Evolutionary conservation across 345 rosid species (phyloP).

Genomic region (Brassica juncea): DNA sequence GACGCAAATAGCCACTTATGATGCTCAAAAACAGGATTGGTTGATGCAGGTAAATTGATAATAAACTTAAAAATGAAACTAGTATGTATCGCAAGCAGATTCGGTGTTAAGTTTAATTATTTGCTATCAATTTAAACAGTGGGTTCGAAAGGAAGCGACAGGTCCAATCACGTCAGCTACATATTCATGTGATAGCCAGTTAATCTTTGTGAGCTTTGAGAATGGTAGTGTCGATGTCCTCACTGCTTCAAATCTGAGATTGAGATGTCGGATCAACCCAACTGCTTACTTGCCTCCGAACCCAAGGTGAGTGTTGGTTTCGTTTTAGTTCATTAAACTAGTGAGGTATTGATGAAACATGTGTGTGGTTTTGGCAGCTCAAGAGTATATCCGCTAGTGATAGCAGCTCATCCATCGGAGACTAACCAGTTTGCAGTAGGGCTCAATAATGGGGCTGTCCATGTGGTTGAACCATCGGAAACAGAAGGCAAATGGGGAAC

Average conservation of each 20-base stretch:
- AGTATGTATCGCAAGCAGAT: neutral
- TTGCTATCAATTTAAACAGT: slow-evolving; percentile 43
- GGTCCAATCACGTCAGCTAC: slow-evolving; percentile 81
- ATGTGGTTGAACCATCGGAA: slow-evolving; percentile 70
- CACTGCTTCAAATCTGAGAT: slow-evolving; percentile 61
- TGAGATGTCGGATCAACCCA: slow-evolving; percentile 80
- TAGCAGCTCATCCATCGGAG: slow-evolving; percentile 73
- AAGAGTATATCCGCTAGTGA: slow-evolving; percentile 73
- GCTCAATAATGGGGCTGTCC: slow-evolving; percentile 67
- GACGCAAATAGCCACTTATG: slow-evolving; percentile 73
- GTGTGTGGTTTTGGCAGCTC: slow-evolving; percentile 47
- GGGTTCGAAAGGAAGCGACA: slow-evolving; percentile 61
- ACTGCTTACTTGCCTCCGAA: slow-evolving; percentile 67
- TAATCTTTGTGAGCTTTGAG: slow-evolving; percentile 74
- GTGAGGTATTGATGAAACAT: neutral
- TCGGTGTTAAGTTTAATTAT: neutral
- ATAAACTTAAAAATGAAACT: neutral
- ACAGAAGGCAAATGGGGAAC: slow-evolving; percentile 86
- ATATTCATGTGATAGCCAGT: slow-evolving; percentile 78
- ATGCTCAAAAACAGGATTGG: slow-evolving; percentile 70
- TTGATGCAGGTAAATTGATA: slow-evolving; percentile 57
- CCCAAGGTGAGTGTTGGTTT: slow-evolving; percentile 49
- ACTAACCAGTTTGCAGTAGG: slow-evolving; percentile 84
- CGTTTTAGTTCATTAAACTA: neutral
- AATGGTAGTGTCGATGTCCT: slow-evolving; percentile 72